These are phyloP conservation scores for Aspergillus sp. DNA, from an alignment of 2,329 filamentous ascomycete species.

Conservation along the genomic window DNA sequence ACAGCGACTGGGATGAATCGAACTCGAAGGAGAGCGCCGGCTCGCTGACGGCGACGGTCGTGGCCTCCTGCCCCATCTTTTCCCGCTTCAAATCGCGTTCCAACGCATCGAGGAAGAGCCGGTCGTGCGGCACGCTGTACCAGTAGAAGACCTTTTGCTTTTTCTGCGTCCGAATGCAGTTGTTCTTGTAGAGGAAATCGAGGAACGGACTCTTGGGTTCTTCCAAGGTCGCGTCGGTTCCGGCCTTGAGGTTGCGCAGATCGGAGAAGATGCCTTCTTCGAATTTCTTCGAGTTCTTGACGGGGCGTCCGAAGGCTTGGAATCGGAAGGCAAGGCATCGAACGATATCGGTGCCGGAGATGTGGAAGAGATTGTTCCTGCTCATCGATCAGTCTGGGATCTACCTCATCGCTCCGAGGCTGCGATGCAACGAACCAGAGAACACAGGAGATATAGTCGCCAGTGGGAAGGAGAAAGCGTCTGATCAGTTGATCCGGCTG, in stretches of 20 bases:
- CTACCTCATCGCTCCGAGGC: constrained; percentile 9
- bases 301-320: constrained; percentile 95
- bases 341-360: constrained; percentile 97
- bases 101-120: constrained; percentile 93
- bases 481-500: constrained; percentile 94
- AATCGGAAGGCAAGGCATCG: constrained; percentile 97
- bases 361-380: constrained; percentile 98
- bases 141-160: constrained; percentile 99
- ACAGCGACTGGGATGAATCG: constrained; percentile 97
- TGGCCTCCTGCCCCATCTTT: constrained; percentile 99
- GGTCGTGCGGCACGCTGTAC: constrained; percentile 98
- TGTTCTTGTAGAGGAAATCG: constrained; percentile 99
- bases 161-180: constrained; percentile 99
- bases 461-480: constrained; percentile 90
- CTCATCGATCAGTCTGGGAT: constrained; percentile 12
- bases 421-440: constrained; percentile 65
- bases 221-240: constrained; percentile 95
- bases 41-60: constrained; percentile 93
- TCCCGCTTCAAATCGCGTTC: constrained; percentile 97
- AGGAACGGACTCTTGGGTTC: constrained; percentile 98
- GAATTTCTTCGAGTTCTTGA: constrained; percentile 99
- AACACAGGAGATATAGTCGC: constrained; percentile 98
- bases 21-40: constrained; percentile 98
- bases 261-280: constrained; percentile 99
- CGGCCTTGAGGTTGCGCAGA: constrained; percentile 94